These are phyloP conservation scores for Singerocomus inundabilis DNA, from an alignment of 1,284 basidiomycete species.

Conservation along the genomic window DNA sequence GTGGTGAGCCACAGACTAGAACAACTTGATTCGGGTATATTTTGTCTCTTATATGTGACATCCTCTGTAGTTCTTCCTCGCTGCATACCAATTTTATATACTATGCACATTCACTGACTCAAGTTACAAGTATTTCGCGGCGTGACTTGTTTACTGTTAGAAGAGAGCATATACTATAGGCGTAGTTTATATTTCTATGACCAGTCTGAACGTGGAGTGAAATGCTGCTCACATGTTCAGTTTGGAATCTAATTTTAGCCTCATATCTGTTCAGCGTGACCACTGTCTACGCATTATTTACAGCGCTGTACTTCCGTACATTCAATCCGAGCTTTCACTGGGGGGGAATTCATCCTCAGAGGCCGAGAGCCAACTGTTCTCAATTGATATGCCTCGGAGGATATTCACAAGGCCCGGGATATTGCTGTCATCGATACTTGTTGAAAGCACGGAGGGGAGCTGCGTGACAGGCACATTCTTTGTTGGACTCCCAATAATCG, in stretches of 20 bases:
- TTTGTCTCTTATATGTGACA: slow-evolving; percentile 16
- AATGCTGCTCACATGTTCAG: too few relatives aligned
- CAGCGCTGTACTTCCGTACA: not conserved
- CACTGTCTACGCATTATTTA: not conserved
- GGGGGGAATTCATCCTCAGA: not conserved
- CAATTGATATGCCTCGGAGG: slow-evolving; percentile 15
- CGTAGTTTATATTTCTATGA: too few relatives aligned
- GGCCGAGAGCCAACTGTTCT: not conserved
- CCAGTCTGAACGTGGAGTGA: too few relatives aligned
- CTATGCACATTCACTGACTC: too few relatives aligned
- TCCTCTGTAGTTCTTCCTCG: not conserved
- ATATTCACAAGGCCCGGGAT: slow-evolving; percentile 8
- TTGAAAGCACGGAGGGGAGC: not conserved
- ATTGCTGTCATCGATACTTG: not conserved
- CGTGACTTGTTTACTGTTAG: not conserved
- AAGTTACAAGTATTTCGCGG: too few relatives aligned
- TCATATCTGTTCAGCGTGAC: not conserved
- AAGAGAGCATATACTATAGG: not conserved
- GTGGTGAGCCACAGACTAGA: slow-evolving; percentile 38
- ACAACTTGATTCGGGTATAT: not conserved
- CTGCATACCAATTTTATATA: too few relatives aligned
- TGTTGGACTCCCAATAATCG: slow-evolving; percentile 1
- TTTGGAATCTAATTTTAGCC: not conserved
- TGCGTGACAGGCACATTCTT: not conserved
- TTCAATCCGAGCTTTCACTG: too few relatives aligned